Percentiles rank a stretch among this genome's conserved stretches.
phyloP scores from a whole-genome alignment of 139 green algal species.

The Tetraselmis chui region DNA sequence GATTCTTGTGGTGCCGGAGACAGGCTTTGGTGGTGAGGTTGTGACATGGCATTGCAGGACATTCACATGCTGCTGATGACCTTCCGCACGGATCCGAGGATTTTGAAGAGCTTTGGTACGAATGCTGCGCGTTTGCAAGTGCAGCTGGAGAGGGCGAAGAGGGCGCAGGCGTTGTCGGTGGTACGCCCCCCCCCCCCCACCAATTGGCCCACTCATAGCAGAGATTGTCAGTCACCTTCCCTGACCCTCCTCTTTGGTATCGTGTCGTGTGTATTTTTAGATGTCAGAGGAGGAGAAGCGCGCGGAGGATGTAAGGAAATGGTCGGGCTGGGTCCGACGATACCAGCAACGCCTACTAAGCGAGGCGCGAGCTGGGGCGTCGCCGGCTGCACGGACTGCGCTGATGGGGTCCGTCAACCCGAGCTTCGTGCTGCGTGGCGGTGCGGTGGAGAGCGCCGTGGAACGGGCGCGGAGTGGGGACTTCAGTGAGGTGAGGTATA shows the following conservation, averaged over 20 bases:
- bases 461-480: neutral
- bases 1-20: too few species aligned
- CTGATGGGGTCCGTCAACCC: constrained; percentile 5
- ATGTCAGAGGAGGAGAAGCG: neutral
- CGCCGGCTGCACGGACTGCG: neutral
- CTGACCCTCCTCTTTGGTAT: too few species aligned
- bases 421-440: constrained; percentile 4
- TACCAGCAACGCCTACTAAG: neutral
- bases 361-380: neutral
- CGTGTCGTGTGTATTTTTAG: too few species aligned
- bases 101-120: neutral
- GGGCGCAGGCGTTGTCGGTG: neutral
- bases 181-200: neutral
- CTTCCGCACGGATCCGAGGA: neutral
- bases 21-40: too few species aligned
- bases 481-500: neutral
- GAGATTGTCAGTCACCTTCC: too few species aligned
- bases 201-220: neutral
- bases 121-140: neutral
- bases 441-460: neutral
- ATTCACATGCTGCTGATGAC: neutral
- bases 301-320: neutral
- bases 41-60: too few species aligned
- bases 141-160: neutral
- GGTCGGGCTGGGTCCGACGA: neutral